Percentiles rank a stretch among this genome's conserved stretches.
These are phyloP conservation scores for Chamaenerion angustifolium DNA, from an alignment of 345 rosid genomes.

Conservation along the genomic window DNA sequence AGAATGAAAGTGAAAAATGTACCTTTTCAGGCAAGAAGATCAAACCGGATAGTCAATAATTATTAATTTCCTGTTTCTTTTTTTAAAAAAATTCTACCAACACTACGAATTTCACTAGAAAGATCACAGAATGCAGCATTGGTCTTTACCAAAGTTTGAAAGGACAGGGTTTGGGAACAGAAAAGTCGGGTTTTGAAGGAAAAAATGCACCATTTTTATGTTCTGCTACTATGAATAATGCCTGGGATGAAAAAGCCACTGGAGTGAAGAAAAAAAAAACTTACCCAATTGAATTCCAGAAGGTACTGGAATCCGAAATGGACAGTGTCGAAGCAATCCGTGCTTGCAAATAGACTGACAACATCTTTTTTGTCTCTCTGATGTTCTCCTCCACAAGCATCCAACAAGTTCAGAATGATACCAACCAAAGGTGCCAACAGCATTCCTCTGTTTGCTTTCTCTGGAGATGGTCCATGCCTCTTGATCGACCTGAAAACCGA, in stretches of 20 bases:
- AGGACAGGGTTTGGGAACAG: too few species aligned
- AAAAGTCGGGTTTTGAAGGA: too few species aligned
- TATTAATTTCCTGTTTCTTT: too few species aligned
- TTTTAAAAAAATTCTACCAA: too few species aligned
- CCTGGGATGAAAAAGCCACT: not conserved
- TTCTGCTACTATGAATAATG: not conserved
- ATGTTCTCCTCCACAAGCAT: constrained; percentile 32
- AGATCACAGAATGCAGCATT: too few species aligned
- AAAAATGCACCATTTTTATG: too few species aligned
- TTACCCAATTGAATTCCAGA: constrained; percentile 77
- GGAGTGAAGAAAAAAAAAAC: constrained; percentile 13
- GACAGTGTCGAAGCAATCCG: constrained; percentile 73
- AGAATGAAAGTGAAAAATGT: too few species aligned
- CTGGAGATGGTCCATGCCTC: constrained; percentile 57
- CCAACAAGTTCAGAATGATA: constrained; percentile 79
- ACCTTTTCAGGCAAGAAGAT: too few species aligned
- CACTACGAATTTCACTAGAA: too few species aligned
- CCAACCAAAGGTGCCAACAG: constrained; percentile 80
- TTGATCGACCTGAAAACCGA: constrained; percentile 42
- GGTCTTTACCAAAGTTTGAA: too few species aligned
- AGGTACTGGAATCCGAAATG: constrained; percentile 72
- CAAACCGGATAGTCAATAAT: too few species aligned
- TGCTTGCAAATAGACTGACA: constrained; percentile 58
- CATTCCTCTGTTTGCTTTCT: constrained; percentile 68
- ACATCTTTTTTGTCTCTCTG: constrained; percentile 41